Percentiles rank a stretch among this genome's conserved stretches.
Conservation (phyloP, 2,329 filamentous ascomycete genomes). For the Talaromyces marneffei region DNA sequence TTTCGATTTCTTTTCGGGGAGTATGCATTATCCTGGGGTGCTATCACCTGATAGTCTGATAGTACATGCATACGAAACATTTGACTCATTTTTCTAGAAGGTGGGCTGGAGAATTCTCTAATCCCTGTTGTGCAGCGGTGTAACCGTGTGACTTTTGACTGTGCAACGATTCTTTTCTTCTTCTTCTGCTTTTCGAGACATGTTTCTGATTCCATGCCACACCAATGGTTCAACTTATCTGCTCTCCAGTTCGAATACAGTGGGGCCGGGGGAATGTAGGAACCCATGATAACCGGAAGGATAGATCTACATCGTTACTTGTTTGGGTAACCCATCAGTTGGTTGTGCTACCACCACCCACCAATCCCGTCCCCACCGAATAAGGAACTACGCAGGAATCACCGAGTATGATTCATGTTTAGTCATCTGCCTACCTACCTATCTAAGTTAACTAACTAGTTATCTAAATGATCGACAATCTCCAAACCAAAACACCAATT, state of each 20-base stretch:
- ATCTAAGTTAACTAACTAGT: not conserved
- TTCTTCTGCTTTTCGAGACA: not conserved
- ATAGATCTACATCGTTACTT: not conserved
- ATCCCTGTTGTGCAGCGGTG: not conserved
- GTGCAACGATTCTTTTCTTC: not conserved
- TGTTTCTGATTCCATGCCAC: not conserved
- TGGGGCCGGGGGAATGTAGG: not conserved
- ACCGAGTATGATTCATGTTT: not conserved
- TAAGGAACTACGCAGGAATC: no score
- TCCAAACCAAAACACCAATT: not conserved
- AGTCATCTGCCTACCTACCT: not conserved
- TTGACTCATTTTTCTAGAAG: conserved; percentile 6
- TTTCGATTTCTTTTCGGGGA: not conserved
- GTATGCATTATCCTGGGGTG: not conserved
- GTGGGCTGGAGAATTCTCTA: not conserved
- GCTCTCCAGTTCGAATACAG: not conserved
- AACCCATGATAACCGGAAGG: not conserved
- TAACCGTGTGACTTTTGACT: not conserved
- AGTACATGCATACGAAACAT: not conserved
- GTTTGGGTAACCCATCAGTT: not conserved
- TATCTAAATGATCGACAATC: not conserved
- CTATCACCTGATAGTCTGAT: not conserved
- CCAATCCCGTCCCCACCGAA: not conserved
- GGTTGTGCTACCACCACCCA: not conserved
- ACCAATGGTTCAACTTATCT: no score